Evolutionary conservation across 208 protist genomes (phyloP).

Genomic region (Herpetomonas tarakana): DNA sequence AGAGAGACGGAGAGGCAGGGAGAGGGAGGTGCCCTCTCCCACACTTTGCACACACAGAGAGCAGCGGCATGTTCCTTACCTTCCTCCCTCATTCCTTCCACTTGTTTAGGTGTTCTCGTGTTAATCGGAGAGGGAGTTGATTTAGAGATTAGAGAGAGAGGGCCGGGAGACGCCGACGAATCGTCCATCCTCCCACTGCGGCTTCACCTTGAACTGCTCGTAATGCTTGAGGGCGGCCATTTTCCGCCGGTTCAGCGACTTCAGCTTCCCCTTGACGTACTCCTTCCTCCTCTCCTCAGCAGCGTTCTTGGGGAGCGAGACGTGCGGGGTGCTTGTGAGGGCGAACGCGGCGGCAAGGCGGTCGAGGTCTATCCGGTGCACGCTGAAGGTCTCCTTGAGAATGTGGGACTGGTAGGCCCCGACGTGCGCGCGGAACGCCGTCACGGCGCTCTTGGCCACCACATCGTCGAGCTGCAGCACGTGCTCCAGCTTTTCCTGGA

Average conservation of each 20-base stretch:
- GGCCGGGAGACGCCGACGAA: conserved; percentile 68
- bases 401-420: conserved; percentile 94
- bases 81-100: too few relatives aligned
- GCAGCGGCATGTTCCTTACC: too few relatives aligned
- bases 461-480: conserved; percentile 85
- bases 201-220: conserved; percentile 75
- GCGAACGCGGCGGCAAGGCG: conserved; percentile 92
- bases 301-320: conserved; percentile 73
- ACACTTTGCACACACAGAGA: too few relatives aligned
- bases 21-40: too few relatives aligned
- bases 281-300: conserved; percentile 63
- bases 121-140: too few relatives aligned
- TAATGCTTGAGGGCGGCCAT: conserved; percentile 70
- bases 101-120: too few relatives aligned
- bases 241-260: conserved; percentile 71
- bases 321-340: conserved; percentile 79
- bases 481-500: conserved; percentile 87
- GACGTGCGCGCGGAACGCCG: conserved; percentile 90
- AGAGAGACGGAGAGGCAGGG: too few relatives aligned
- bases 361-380: conserved; percentile 88
- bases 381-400: conserved; percentile 92
- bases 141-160: too few relatives aligned
- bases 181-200: conserved; percentile 75
- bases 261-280: conserved; percentile 90
- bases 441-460: conserved; percentile 88